Evolutionary conservation across 1,284 basidiomycete species (phyloP), one percentile per base, ranked within the genome.

Genomic region (Ustilago cynodontis): DNA sequence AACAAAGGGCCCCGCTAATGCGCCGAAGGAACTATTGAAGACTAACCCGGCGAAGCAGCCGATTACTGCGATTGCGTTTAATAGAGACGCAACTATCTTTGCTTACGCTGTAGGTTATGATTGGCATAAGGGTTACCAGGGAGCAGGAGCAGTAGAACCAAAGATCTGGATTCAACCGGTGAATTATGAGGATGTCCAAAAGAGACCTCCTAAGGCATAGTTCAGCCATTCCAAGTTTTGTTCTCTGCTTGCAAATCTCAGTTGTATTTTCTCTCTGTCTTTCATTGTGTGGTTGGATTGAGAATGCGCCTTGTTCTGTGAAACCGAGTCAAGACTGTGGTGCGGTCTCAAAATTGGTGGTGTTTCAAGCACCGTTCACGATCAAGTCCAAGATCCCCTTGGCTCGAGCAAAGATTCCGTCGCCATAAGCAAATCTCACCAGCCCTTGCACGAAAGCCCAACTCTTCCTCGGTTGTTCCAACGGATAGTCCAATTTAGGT

Each of bases 401-500:
- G 0, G 43, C 43, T 20, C 64, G 60, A 2, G 41, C 37, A 2
- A 31, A 39, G n/a, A 59, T 3, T 3, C 52, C 37, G 8, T 41
- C 56, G 3, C 63, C 75, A 31, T 77, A 77, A 4, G 70, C 75
- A 11, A 77, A 64, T 2, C 52, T 20, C 16, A 77, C 26, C 43
- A 77, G 39, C 0, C 59, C 66, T 13, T 72, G 52, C 20, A 73
- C 75, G 16, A 77, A 77, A 11, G 26, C 39, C 75, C 75, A 77
- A 24, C 55, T 55, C 56, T 64, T 66, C 3, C 14, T 20, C 20
- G 65, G 62, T 2, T 39, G 31, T 14, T 50, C 28, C 39, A 86
- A 59, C 9, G 86, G 86, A 54, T 87, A 87, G 59, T 86, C 82
- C 14, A 87, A 76, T 1, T 80, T 80, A 0, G 84, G 77, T 0